Evolutionary conservation across 768 basidiomycete genomes (phyloP).

Genomic region (Terana coerulea): DNA sequence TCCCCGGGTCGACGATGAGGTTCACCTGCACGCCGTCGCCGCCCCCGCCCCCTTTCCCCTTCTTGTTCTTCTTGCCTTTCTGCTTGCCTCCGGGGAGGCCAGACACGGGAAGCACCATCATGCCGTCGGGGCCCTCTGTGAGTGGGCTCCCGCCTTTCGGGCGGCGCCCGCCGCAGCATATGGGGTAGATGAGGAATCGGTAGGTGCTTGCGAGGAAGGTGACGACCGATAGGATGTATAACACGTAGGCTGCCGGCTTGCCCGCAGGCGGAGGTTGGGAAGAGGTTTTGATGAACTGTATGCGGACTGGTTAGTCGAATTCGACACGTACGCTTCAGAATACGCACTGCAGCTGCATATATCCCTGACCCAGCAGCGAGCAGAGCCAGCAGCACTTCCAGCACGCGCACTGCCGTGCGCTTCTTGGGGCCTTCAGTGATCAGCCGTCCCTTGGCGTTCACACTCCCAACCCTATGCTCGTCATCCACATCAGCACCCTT

Average conservation of each 20-base stretch:
- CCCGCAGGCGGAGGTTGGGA: constrained; percentile 51
- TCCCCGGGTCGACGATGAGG: constrained; percentile 64
- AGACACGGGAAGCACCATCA: constrained; percentile 65
- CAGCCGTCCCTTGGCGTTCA: constrained; percentile 52
- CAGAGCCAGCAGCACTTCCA: constrained; percentile 48
- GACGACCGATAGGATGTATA: constrained; percentile 54
- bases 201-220: constrained; percentile 50
- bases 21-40: constrained; percentile 64
- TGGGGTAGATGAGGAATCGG: constrained; percentile 56
- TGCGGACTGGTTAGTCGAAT: constrained; percentile 5
- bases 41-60: constrained; percentile 20
- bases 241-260: constrained; percentile 49
- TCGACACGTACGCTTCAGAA: neutral
- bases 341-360: constrained; percentile 59
- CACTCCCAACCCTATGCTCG: constrained; percentile 52
- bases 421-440: constrained; percentile 63
- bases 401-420: constrained; percentile 43
- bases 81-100: constrained; percentile 43
- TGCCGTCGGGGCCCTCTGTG: constrained; percentile 30
- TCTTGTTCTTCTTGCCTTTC: constrained; percentile 39
- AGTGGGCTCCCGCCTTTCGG: constrained; percentile 24
- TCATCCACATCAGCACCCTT: constrained; percentile 38
- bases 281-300: constrained; percentile 52
- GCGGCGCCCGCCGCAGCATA: constrained; percentile 41
- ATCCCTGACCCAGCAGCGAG: constrained; percentile 53